Conservation (phyloP, 306 rosid species). For the Trifolium pratense region DNA sequence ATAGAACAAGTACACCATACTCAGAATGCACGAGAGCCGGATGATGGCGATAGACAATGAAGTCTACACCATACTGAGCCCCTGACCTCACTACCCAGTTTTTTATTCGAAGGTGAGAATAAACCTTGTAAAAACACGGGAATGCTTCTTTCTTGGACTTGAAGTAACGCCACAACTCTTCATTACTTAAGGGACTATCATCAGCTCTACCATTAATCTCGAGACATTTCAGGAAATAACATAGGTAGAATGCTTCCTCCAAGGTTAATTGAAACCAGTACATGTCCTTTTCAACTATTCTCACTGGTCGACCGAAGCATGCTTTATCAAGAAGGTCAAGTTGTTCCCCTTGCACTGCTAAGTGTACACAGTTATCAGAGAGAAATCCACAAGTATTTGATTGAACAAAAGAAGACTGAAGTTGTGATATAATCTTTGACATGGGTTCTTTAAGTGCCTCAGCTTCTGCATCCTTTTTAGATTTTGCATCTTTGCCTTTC, state of each 20-base stretch:
- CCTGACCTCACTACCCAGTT: constrained; percentile 84
- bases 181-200: constrained; percentile 36
- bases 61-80: constrained; percentile 71
- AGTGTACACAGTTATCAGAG: constrained; percentile 48
- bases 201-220: constrained; percentile 45
- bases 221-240: constrained; percentile 63
- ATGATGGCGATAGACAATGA: constrained; percentile 74
- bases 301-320: constrained; percentile 65
- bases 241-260: constrained; percentile 82
- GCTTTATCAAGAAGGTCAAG: constrained; percentile 58
- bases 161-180: constrained; percentile 64
- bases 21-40: constrained; percentile 79
- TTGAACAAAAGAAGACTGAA: constrained; percentile 61
- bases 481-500: constrained; percentile 78
- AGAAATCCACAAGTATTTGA: constrained; percentile 60
- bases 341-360: constrained; percentile 58
- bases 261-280: constrained; percentile 63
- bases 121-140: constrained; percentile 66
- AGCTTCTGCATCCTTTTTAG: constrained; percentile 66
- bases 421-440: constrained; percentile 63
- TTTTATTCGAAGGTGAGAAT: constrained; percentile 67
- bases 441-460: constrained; percentile 72
- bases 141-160: constrained; percentile 55
- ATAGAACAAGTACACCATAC: constrained; percentile 69
- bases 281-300: constrained; percentile 54